Base-by-base conservation (phyloP, 371 early-diverging fungal genomes). In the Actinomortierella wolfii region DNA sequence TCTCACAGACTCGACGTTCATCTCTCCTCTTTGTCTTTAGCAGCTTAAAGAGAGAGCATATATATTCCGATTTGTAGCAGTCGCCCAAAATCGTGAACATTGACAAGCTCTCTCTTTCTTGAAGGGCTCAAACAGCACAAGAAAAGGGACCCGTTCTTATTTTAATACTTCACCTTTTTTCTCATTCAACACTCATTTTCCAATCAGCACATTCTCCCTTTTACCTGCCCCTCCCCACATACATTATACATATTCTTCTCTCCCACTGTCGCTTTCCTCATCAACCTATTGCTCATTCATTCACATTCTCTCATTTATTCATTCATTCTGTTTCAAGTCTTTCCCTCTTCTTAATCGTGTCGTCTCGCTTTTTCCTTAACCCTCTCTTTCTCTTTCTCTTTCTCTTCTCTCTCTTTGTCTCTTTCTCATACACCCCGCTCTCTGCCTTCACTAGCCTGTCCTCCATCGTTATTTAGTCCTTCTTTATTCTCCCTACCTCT, bases 401-500 rank as follows among this genome's bases (percentile, higher is more conserved):
- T 46, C 39, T 5, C 48, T 25, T 4, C 34, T 6, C 47, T 46
- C 44, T 44, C 44, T 24, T 41, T 49, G 39, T 42, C 56, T 41
- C 40, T 17, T 18, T 54, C 11, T 51, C 51, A 25, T 18, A 6
- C 53, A 39, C 29, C 28, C 55, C 28, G 40, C 21, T 46, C 18
- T 17, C 40, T 44, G n/a, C 43, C 42, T 21, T 41, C 48, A 13
- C 51, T 28, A 24, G 48, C 26, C 26, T 17, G n/a, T n/a, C 3
- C 9, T 24, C 47, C 43, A 26, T 26, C 18, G 24, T 21, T 17
- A n/a, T 43, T 53, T 17, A 17, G 9, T 58, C 44, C 50, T 46
- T 58, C 42, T 54, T 23, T 48, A 8, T 29, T 39, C 34, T 43
- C 40, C 47, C 58, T 45, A 48, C 47, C 51, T 42, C 40, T 50